Base-by-base conservation (phyloP, 768 basidiomycete genomes). In the Tulasnella sp. region DNA sequence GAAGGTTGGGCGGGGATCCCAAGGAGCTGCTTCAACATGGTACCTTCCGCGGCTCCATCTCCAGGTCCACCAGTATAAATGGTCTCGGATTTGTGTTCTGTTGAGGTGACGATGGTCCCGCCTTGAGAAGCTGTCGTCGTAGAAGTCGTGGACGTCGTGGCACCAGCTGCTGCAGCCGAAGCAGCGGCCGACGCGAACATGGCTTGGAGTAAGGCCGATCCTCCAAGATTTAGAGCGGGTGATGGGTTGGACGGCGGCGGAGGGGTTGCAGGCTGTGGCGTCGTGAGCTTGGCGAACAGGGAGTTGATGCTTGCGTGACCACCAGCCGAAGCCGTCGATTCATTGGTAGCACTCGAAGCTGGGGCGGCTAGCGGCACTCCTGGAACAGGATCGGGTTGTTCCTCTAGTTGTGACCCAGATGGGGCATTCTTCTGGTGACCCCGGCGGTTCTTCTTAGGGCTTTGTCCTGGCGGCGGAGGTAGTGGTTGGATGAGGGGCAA, bases 131-230 rank as follows among this genome's bases (percentile, higher is more conserved):
- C 78, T 41, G 54, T 72, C 40, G 78, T 72, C 50, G 41, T 54
- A 24, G 69, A 74, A 11, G 60, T 79, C 31, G 78, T 40, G 16
- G 75, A 50, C 9, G 75, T 46, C 16, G 78, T 79, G 72, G 40
- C 42, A n/a, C 24, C 54, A 22, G 44, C 78, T 74, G 40, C 48
- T 28, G 76, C 37, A 37, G 37, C 50, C 40, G 73, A 34, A n/a
- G 64, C 77, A 22, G 82, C 77, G 12, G 81, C 93, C 7, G 93
- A 94, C 3, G 93, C 93, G 84, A 95, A 94, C 60, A 95, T 93
- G 18, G 90, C 89, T 82, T 93, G 88, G 22, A 95, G 86, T 44
- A 95, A 87, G 24, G 89, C 87, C 74, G 89, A 87, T 8, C 93
- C 92, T n/a, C 89, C 89, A 54, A 85, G 48, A 82, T 77, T 80